Percentiles rank a stretch among this genome's conserved stretches.
These are phyloP conservation scores for Calycina marina DNA, from an alignment of 2,329 filamentous ascomycete species.

Conservation along the genomic window DNA sequence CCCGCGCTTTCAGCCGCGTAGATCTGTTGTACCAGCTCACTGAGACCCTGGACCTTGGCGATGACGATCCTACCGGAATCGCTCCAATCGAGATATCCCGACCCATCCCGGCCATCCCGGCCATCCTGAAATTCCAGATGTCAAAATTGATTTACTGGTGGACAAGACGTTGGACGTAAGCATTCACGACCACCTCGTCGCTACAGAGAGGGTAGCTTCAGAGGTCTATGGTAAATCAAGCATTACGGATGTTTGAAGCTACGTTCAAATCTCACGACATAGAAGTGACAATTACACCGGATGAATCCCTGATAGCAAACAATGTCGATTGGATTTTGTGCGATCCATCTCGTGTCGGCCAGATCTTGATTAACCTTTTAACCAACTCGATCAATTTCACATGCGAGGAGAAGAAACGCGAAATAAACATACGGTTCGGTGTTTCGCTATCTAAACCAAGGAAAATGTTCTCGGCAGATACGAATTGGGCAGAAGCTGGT, in stretches of 20 bases:
- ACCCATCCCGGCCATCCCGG: no score
- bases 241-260: conserved; percentile 66
- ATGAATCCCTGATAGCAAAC: conserved; percentile 42
- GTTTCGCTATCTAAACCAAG: conserved; percentile 7
- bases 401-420: conserved; percentile 41
- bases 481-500: conserved; percentile 5
- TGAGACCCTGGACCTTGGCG: no score
- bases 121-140: no score
- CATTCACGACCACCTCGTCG: no score
- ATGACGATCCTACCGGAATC: no score
- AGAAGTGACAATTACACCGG: conserved; percentile 47
- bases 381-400: conserved; percentile 79
- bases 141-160: no score
- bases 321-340: conserved; percentile 50
- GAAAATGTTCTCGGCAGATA: conserved; percentile 20
- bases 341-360: conserved; percentile 61
- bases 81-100: no score
- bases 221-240: conserved; percentile 24
- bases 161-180: no score
- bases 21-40: no score
- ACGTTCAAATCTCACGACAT: conserved; percentile 58
- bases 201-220: background rate
- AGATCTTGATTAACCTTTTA: conserved; percentile 67
- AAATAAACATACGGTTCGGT: conserved; percentile 30
- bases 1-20: no score